Conservation (phyloP, 116 monocot genomes). For the Iris pallida region DNA sequence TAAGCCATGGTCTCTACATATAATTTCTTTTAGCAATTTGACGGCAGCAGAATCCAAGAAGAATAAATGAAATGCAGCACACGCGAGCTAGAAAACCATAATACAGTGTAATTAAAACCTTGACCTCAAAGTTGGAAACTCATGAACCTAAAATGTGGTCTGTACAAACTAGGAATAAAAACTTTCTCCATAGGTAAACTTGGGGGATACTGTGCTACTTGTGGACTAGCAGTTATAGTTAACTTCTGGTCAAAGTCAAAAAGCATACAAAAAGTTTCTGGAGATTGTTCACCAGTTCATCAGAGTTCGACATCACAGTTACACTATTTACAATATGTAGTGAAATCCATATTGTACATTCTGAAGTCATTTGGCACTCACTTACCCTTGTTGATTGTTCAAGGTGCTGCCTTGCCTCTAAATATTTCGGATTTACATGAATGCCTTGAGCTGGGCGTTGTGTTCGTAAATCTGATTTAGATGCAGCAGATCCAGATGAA, state of each 20-base stretch:
- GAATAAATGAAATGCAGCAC: no score
- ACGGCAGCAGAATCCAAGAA: no score
- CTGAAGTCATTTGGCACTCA: not conserved
- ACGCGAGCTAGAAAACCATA: no score
- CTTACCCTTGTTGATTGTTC: slow-evolving; percentile 66
- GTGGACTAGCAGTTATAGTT: not conserved
- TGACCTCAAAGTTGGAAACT: no score
- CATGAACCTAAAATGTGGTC: no score
- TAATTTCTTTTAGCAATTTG: no score
- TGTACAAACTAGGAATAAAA: no score
- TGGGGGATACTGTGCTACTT: not conserved
- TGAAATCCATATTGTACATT: not conserved
- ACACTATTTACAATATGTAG: no score
- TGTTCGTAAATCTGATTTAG: slow-evolving; percentile 56
- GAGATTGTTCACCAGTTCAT: not conserved
- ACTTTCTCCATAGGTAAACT: no score
- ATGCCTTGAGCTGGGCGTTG: slow-evolving; percentile 73
- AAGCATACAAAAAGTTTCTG: not conserved
- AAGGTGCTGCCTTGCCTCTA: slow-evolving; percentile 85
- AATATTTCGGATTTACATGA: slow-evolving; percentile 97
- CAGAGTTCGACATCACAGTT: no score
- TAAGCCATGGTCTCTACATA: no score
- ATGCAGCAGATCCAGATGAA: slow-evolving; percentile 54
- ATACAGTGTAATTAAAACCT: no score
- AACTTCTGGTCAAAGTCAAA: not conserved